Conservation (phyloP, 345 rosid species). For the Anastatica hierochuntica region DNA sequence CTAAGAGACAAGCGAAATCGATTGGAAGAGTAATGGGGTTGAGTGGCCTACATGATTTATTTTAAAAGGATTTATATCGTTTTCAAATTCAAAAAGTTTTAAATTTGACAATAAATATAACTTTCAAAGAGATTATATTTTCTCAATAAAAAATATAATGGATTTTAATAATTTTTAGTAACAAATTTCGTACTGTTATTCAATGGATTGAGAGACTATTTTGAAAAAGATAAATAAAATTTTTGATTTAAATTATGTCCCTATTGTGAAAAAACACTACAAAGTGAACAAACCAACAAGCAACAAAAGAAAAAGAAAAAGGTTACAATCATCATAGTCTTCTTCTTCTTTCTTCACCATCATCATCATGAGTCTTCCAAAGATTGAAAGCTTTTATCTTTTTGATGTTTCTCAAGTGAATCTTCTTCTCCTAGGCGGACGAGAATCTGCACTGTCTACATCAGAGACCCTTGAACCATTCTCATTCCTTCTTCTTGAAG, state of each 20-base stretch:
- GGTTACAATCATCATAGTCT: constrained; percentile 18
- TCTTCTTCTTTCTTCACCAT: too few relatives aligned
- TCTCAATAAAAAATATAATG: too few relatives aligned
- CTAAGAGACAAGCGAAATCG: too few relatives aligned
- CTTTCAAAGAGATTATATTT: too few relatives aligned
- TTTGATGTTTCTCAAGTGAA: constrained; percentile 30
- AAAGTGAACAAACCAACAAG: constrained; percentile 23
- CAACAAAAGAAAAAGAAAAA: constrained; percentile 12
- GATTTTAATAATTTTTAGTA: too few relatives aligned
- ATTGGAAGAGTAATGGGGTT: too few relatives aligned
- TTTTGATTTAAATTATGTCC: constrained; percentile 14
- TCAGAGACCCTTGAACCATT: constrained; percentile 67
- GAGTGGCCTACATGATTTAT: too few relatives aligned
- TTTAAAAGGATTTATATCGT: too few relatives aligned
- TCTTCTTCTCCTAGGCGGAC: constrained; percentile 72
- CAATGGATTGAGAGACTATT: not conserved
- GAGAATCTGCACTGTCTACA: constrained; percentile 75
- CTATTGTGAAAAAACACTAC: constrained; percentile 18
- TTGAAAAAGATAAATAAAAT: not conserved
- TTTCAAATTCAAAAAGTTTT: too few relatives aligned
- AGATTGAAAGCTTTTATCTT: not conserved
- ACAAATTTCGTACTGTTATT: not conserved
- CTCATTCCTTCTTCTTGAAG: constrained; percentile 63
- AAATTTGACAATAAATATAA: too few relatives aligned
- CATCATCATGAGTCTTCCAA: too few relatives aligned